These are phyloP conservation scores for Cinnamomum micranthum DNA, from an alignment of 164 flowering plant genomes.

Conservation along the genomic window DNA sequence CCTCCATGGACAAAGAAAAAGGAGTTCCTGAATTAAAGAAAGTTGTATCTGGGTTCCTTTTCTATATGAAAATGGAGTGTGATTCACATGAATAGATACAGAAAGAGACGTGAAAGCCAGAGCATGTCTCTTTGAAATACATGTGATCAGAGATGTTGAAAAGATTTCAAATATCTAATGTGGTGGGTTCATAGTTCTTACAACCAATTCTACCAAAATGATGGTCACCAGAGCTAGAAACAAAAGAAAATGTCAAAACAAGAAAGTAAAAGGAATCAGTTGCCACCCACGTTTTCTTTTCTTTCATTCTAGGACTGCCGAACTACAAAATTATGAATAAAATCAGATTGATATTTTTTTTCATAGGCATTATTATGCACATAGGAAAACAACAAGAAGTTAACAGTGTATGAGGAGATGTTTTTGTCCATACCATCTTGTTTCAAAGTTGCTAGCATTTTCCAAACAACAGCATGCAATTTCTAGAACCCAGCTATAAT, in stretches of 20 bases:
- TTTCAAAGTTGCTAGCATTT: neutral
- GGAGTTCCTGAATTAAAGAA: neutral
- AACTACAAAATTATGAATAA: neutral
- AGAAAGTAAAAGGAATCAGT: neutral
- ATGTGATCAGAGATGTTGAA: neutral
- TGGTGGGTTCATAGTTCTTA: neutral
- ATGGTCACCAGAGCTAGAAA: neutral
- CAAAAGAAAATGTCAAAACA: neutral
- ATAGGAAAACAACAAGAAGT: neutral
- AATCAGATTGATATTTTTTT: neutral
- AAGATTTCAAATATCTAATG: neutral
- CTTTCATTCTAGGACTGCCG: neutral
- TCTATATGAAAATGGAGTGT: neutral
- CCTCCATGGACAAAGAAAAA: neutral
- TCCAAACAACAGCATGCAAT: neutral
- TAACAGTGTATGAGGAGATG: neutral
- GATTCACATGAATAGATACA: neutral
- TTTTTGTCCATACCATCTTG: neutral
- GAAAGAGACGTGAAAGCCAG: neutral
- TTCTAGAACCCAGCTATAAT: neutral
- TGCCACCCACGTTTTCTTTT: neutral
- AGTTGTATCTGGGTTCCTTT: neutral
- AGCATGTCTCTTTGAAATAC: neutral
- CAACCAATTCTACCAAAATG: neutral
- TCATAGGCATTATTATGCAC: neutral